Base-by-base conservation (phyloP, 441 rosid species). In the Pelargonium cotyledonis region DNA sequence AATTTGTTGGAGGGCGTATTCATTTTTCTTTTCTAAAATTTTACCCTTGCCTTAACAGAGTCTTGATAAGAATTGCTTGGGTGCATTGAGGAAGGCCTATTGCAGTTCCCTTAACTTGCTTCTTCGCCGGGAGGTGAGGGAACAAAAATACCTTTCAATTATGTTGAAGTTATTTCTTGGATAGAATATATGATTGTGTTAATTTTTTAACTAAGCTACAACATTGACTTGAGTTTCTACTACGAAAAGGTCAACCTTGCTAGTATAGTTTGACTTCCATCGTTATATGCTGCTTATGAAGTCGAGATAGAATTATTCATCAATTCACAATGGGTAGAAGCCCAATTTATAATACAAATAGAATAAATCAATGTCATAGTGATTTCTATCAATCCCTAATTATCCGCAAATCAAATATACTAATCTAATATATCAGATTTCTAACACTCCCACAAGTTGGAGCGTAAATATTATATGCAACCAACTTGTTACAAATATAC, bases 51-150 rank as follows among this genome's bases (percentile, higher is more conserved):
- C 41, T 66, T 80, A 58, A 51, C 86, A 95, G 99, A 81, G 89
- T 80, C 98, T 95, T 73, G 99, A 95, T 76, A 87, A 86, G 83
- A 89, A 84, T 69, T 89, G 97, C 85, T 74, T 95, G 89, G 93
- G 84, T 68, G 81, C 93, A 23, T 78, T 95, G 82, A 89, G 99
- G 79, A 95, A 92, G 83, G 98, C 98, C 72, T 95, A 95, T 76
- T 95, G 99, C 76, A 80, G 89, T 85, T 95, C 98, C 72, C 87
- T 95, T 70, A 95, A 92, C 82, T 86, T 93, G 71, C 98, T 93
- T 78, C 96, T 93, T 77, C 97, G 97, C 29, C 90, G 98, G 68
- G 99, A 95, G 97, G 99, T 92, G 67, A 80, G 88, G 76, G 71
- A 68, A 57, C 69, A 65, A 74, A 53, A 41, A 65, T 68, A 65